Conservation (phyloP, 208 protist genomes). For the Leishmania major region DNA sequence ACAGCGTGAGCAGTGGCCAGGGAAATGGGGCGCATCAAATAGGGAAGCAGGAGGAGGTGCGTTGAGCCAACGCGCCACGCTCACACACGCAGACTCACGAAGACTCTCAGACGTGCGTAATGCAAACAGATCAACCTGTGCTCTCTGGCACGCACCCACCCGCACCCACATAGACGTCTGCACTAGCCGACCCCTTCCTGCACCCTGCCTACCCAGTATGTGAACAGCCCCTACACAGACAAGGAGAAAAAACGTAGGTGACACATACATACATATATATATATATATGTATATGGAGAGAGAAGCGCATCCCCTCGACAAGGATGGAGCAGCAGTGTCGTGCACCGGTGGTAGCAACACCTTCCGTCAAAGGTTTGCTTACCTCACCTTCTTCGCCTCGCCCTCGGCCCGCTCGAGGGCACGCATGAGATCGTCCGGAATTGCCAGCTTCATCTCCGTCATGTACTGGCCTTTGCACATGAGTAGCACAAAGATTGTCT, state of each 20-base stretch:
- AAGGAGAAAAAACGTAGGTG: too few relatives aligned
- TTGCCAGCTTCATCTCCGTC: slow-evolving; percentile 45
- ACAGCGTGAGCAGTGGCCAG: neutral
- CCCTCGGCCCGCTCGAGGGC: slow-evolving; percentile 16
- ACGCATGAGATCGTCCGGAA: slow-evolving; percentile 35
- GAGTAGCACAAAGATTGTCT: slow-evolving; percentile 79
- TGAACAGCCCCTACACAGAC: neutral
- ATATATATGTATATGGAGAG: neutral
- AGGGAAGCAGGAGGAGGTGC: neutral
- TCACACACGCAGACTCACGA: neutral
- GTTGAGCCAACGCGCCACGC: neutral
- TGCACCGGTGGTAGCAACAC: neutral
- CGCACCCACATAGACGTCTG: neutral
- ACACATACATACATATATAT: neutral
- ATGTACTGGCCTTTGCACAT: slow-evolving; percentile 76
- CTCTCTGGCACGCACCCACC: neutral
- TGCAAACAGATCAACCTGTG: neutral
- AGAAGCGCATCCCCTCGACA: neutral
- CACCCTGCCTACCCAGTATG: neutral
- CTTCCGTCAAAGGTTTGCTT: neutral
- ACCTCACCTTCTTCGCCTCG: slow-evolving; percentile 21
- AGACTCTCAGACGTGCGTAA: neutral
- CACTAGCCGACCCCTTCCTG: neutral
- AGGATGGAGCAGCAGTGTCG: neutral
- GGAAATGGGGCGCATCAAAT: neutral